A percentile compares a stretch with the other conserved stretches of the same genome.
phyloP scores from a whole-genome alignment of 768 basidiomycete genomes.

The Termitomyces sp. region DNA sequence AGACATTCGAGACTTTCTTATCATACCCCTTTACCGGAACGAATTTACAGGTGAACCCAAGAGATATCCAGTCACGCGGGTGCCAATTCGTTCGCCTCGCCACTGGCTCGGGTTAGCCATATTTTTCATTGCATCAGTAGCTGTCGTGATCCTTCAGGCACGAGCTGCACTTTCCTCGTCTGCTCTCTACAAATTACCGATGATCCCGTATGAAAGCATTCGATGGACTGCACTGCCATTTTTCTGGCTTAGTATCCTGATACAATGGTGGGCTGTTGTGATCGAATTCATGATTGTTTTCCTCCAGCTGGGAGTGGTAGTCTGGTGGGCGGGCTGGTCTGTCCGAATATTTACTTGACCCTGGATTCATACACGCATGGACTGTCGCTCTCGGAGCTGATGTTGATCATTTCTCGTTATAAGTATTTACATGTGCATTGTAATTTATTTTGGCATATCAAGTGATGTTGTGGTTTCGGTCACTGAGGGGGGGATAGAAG shows the following conservation, averaged over 20 bases:
- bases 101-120: conserved; percentile 63
- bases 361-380: conserved; percentile 1
- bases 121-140: conserved; percentile 43
- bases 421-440: neutral
- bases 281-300: conserved; percentile 52
- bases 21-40: conserved; percentile 77
- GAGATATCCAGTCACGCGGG: conserved; percentile 49
- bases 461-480: neutral
- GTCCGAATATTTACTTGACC: conserved; percentile 40
- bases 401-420: neutral
- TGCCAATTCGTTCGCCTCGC: conserved; percentile 58
- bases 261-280: conserved; percentile 64
- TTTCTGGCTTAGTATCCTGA: conserved; percentile 56
- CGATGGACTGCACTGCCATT: conserved; percentile 60
- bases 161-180: conserved; percentile 54
- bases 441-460: conserved; percentile 4
- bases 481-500: neutral
- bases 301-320: conserved; percentile 49
- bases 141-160: conserved; percentile 46
- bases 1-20: conserved; percentile 75
- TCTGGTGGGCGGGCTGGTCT: conserved; percentile 77
- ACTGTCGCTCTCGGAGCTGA: neutral
- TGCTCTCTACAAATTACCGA: conserved; percentile 46
- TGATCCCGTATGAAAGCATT: conserved; percentile 55
- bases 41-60: conserved; percentile 78